Base-by-base conservation (phyloP, 345 rosid species). In the Syzygium grande region DNA sequence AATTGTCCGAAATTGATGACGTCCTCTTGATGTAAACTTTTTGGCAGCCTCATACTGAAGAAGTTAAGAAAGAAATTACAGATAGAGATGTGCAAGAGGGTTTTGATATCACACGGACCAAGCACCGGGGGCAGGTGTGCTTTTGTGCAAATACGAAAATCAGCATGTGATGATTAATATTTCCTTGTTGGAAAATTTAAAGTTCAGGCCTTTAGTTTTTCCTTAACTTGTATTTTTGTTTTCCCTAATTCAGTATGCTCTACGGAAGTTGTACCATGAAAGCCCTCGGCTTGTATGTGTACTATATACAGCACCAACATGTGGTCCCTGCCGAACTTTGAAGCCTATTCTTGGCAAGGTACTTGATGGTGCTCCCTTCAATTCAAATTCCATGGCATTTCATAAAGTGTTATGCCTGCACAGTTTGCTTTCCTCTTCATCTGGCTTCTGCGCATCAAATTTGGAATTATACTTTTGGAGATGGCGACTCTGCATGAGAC, bases 341-440 rank as follows among this genome's bases (percentile, higher is more conserved):
- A 97, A 97, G 94, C 99, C 99, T 90, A 97, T 97, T 92, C 95
- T 96, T 86, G 92, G 94, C 97, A 95, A 94, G 99, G 99, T 97
- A 84, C 12, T 58, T 63, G 29, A 73, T 84, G 79, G 30, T 22
- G 87, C 34, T 86, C 59, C 59, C 61, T 52, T 29, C 49, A 51
- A 83, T 86, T 65, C 21, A 43, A 63, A 52, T 38, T 29, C 55
- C 27, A 43, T 84, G 79, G 52, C 63, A 53, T 29, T 54, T 43
- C 49, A 73, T 73, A 9, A 73, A 34, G 83, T 34, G 38, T 38
- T 21, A 19, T 19, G 83, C 23, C 15, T 73, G 83, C 83, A 73
- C 83, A 9, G 49, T 73, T 38, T 73, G 83, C 83, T 38, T 73
- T 73, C 83, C 25, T 73, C 23, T 73, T 38, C 12, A 22, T 11